Base-by-base conservation (phyloP, 495 filamentous ascomycete genomes). In the Chaetomium tenue region DNA sequence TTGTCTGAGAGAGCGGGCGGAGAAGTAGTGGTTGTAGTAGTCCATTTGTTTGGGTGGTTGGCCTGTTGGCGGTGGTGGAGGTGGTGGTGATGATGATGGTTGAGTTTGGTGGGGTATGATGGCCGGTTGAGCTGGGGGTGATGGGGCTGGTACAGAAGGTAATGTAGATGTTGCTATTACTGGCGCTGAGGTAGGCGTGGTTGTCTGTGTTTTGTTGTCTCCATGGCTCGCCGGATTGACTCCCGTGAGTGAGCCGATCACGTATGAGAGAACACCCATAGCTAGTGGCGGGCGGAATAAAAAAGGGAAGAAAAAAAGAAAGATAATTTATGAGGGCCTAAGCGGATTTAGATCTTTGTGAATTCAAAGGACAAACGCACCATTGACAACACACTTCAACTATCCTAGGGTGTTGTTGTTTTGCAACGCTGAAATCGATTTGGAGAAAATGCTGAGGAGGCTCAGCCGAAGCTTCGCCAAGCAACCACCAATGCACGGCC, bases 1-100 rank as follows among this genome's bases (percentile, higher is more conserved):
- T 20, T 72, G 71, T 18, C 58, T 60, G 18, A 69, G 33, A 20
- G 71, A 72, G 58, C 71, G 71, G 23, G 33, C 26, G 0, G 69
- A 69, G 56, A 71, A 61, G 33, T 71, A 61, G 47, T 40, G 47
- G 47, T 13, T 42, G 59, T 12, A 5, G 26, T 23, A 11, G 18
- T 40, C 5, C 42, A 61, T 63, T 9, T 63, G 33, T 20, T 63
- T 57, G 8, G 44, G 30, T 22, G n/a, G 44, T 15, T 8, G 23
- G 33, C n/a, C 26, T 30, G 13, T 64, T 22, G 23, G 33, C 46
- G 22, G 25, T 23, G 23, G 2, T 23, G 44, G 46, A 11, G 53
- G 9, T 28, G 46, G 55, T 18, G 40, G 28, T 58, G 46, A 25
- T 20, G 62, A 39, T 26, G 62, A 7, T 22, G 55, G 48, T 47